These are phyloP conservation scores for Taphrina pruni DNA, from an alignment of 1,139 yeast genomes.

Conservation along the genomic window DNA sequence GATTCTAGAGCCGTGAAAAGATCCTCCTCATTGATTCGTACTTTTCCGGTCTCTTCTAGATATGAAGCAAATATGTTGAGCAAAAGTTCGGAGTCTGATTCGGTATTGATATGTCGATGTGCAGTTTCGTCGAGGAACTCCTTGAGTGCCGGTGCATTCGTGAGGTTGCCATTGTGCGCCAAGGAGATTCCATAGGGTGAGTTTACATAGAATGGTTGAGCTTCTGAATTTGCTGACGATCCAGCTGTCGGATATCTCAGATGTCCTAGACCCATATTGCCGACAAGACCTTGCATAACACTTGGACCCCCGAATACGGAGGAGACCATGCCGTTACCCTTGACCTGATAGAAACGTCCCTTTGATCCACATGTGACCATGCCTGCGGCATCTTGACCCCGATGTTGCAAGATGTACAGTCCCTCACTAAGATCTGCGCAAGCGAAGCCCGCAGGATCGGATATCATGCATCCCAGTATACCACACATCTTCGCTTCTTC, in stretches of 20 bases:
- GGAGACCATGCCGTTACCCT: slow-evolving; percentile 98
- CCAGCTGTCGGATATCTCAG: slow-evolving; percentile 98
- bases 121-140: slow-evolving; percentile 87
- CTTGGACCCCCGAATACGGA: slow-evolving; percentile 90
- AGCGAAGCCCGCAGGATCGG: slow-evolving; percentile 73
- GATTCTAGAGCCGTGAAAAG: slow-evolving; percentile 84
- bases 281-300: slow-evolving; percentile 72
- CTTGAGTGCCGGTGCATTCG: slow-evolving; percentile 78
- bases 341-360: slow-evolving; percentile 94
- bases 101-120: slow-evolving; percentile 96
- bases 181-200: slow-evolving; percentile 92
- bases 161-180: slow-evolving; percentile 93
- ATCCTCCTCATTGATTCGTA: slow-evolving; percentile 89
- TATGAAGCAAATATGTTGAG: slow-evolving; percentile 90
- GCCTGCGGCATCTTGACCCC: slow-evolving; percentile 99
- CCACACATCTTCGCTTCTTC: slow-evolving; percentile 78
- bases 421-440: slow-evolving; percentile 94
- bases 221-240: slow-evolving; percentile 94
- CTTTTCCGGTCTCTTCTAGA: slow-evolving; percentile 87
- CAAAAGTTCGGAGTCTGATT: slow-evolving; percentile 89
- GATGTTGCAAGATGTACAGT: slow-evolving; percentile 88
- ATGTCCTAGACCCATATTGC: slow-evolving; percentile 95
- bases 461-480: slow-evolving; percentile 81
- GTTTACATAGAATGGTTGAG: slow-evolving; percentile 98
- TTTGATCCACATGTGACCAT: slow-evolving; percentile 93